These are phyloP conservation scores for Rutstroemia sp. DNA, from an alignment of 2,329 filamentous ascomycete species.

Conservation along the genomic window DNA sequence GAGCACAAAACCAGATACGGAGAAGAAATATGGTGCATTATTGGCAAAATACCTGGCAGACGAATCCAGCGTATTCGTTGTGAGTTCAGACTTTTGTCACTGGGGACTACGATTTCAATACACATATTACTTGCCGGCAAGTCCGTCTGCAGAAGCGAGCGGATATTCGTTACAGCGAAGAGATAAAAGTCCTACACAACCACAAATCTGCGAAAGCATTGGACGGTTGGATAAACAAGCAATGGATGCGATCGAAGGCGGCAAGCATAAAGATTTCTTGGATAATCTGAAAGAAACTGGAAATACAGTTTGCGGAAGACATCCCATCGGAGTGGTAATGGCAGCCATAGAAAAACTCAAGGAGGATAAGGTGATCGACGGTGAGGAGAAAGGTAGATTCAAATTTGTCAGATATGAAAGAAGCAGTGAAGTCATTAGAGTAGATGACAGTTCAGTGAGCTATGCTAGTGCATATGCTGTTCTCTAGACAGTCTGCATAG, in stretches of 20 bases:
- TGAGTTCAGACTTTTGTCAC: conserved; percentile 95
- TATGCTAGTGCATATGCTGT: conserved; percentile 90
- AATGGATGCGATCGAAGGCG: conserved; percentile 78
- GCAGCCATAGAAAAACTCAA: conserved; percentile 66
- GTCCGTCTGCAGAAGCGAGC: conserved; percentile 33
- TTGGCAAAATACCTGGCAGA: conserved; percentile 73
- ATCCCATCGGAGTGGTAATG: conserved; percentile 92
- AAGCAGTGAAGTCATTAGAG: conserved; percentile 64
- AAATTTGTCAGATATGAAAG: conserved; percentile 81
- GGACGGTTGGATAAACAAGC: conserved; percentile 69
- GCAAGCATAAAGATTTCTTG: conserved; percentile 63
- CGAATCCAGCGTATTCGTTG: conserved; percentile 70
- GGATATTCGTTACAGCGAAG: conserved; percentile 26
- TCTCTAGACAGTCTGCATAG: conserved; percentile 30
- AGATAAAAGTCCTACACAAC: conserved; percentile 33
- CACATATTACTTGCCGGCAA: conserved; percentile 62
- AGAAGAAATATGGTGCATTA: conserved; percentile 61
- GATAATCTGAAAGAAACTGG: conserved; percentile 61
- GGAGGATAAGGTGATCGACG: conserved; percentile 26
- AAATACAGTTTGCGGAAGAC: conserved; percentile 91
- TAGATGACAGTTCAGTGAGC: conserved; percentile 79
- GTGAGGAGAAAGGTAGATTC: conserved; percentile 36
- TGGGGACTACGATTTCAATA: conserved; percentile 86
- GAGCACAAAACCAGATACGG: conserved; percentile 56
- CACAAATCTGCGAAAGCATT: conserved; percentile 77